Base-by-base conservation (phyloP, 306 rosid species). In the Dryas drummondii region DNA sequence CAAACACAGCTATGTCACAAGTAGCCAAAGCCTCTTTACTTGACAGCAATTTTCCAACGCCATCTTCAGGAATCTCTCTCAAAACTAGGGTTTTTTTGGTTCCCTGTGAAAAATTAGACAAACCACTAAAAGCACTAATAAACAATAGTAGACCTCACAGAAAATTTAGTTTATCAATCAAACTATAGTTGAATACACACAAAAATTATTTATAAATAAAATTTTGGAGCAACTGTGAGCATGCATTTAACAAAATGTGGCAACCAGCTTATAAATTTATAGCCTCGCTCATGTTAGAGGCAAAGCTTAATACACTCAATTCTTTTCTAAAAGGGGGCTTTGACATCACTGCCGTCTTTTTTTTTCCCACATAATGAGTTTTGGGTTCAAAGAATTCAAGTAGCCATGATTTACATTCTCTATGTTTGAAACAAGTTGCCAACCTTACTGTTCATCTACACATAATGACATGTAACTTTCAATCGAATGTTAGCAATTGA, bases 31-130 rank as follows among this genome's bases (percentile, higher is more conserved):
- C 88, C 77, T 90, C 99, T 84, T 90, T 94, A 73, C 78, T 85
- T 73, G 89, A 84, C 73, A 94, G 76, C 75, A 94, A 57, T 77
- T 71, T 90, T 54, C 57, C 52, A 50, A 92, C 92, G 66, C 91
- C 93, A 78, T 87, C 92, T 90, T 90, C 96, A 22, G 99, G 91
- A 73, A 94, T 90, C 81, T 94, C 99, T 82, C 90, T 86, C 79
- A 94, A 75, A 51, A 90, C 90, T 74, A 94, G 85, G 70, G 86
- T 89, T 74, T 87, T 94, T 79, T 84, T 87, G 71, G 84, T 73
- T 78, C 89, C 97, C 99, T 94, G 78, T 22, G 12, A 52, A 70
- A 74, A 63, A 68, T 54, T 52, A 56, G n/a, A n/a, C 47, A 74
- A 49, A 27, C 11, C 19, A 17, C 52, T 56, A 16, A 71, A 61